phyloP scores from a whole-genome alignment of 768 basidiomycete genomes.

The Lactarius indigo region DNA sequence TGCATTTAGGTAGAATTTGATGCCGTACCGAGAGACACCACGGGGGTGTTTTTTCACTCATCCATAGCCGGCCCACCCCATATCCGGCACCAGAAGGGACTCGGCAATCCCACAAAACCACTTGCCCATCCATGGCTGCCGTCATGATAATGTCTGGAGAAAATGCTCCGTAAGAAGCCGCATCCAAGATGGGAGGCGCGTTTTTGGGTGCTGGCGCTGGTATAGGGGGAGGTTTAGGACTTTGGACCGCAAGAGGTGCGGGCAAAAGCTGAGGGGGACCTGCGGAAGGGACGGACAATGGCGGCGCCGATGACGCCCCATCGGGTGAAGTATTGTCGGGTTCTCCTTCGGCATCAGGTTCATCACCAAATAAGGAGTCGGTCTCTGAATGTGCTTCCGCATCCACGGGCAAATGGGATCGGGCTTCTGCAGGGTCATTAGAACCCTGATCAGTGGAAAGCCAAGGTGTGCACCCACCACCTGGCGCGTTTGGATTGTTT shows the following conservation, averaged over 20 bases:
- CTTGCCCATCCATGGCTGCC: constrained; percentile 86
- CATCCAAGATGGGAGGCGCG: constrained; percentile 70
- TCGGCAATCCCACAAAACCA: constrained; percentile 88
- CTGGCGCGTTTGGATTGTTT: neutral
- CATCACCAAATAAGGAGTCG: constrained; percentile 90
- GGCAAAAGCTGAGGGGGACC: constrained; percentile 19
- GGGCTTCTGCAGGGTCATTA: constrained; percentile 12
- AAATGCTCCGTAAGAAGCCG: constrained; percentile 54
- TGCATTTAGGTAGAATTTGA: constrained; percentile 3
- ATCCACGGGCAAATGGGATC: constrained; percentile 26
- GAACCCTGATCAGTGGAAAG: constrained; percentile 1
- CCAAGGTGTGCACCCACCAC: constrained; percentile 2
- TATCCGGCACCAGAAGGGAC: constrained; percentile 50
- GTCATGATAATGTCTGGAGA: constrained; percentile 86
- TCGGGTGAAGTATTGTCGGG: constrained; percentile 27
- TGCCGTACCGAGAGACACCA: constrained; percentile 90
- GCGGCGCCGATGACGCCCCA: constrained; percentile 6
- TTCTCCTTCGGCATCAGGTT: constrained; percentile 60
- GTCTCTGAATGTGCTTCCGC: constrained; percentile 72
- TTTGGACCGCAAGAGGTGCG: constrained; percentile 21
- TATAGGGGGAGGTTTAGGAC: constrained; percentile 68
- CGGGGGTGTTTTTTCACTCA: constrained; percentile 89
- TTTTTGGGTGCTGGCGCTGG: constrained; percentile 51
- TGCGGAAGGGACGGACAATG: constrained; percentile 19
- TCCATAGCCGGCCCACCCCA: constrained; percentile 82